Base-by-base conservation (phyloP, 83 land plant genomes). In the Larix sibirica region DNA sequence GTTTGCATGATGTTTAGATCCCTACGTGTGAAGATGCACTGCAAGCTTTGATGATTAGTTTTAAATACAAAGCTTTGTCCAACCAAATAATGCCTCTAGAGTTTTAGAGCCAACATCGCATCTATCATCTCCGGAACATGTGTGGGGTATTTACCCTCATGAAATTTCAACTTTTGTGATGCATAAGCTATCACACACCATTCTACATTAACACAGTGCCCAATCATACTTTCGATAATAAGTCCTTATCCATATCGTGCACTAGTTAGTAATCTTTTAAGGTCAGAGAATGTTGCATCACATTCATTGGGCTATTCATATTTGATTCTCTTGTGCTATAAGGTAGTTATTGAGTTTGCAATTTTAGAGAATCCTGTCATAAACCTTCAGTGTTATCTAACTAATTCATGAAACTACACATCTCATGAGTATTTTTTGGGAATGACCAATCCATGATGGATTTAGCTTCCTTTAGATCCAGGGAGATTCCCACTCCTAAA, bases 131-230 rank as follows among this genome's bases (percentile, higher is more conserved):
- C 62, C 5, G 56, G 6, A 3, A 63, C 81, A 83, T 78, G 38
- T 14, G 61, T 79, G 17, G 62, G 68, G 17, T 44, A 78, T 9
- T 50, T 76, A n/a, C 4, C 0, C 68, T 42, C 50, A 26, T 50
- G 23, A 1, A 6, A 0, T 54, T 42, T 79, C 16, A 77, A 23
- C 28, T 50, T 58, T 10, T 54, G 13, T 4, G 82, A 78, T 38
- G n/a, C 83, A 83, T 83, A 78, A 36, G 84, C 71, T 64, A 62
- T 12, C 4, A 83, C 82, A 1, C 26, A 7, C 67, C 68, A 18
- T 83, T 40, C 44, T 83, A 65, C 84, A 83, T 62, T 42, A 78
- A 60, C 24, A 64, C 21, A 16, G 0, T 6, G 10, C 84, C 82
- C n/a, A 83, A 31, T 9, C 63, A 64, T 20, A 20, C 42, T 31